Percentiles rank a stretch among this genome's conserved stretches.
Evolutionary conservation across 2,329 filamentous ascomycete species (phyloP).

Genomic region (Esteya vermicola): DNA sequence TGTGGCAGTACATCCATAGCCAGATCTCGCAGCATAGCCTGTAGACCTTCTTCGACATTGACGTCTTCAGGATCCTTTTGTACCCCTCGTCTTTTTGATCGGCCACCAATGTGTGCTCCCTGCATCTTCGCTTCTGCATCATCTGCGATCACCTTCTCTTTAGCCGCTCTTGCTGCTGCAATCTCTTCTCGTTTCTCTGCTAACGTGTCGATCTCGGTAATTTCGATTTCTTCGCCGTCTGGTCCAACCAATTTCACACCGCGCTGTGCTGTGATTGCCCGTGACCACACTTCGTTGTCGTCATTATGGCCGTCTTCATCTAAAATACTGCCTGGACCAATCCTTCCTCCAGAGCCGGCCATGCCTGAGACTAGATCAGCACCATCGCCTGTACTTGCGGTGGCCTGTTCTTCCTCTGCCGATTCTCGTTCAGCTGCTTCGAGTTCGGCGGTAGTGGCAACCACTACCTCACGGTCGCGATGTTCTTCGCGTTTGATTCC

Average conservation of each 20-base stretch:
- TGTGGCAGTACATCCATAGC: conserved; percentile 15
- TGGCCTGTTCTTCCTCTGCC: conserved; percentile 10
- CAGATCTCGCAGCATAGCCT: conserved; percentile 28
- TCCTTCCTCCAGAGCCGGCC: too few relatives aligned
- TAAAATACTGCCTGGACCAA: too few relatives aligned
- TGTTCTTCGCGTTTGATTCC: conserved; percentile 41
- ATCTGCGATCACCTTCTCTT: conserved; percentile 7
- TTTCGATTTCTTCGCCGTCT: conserved; percentile 23
- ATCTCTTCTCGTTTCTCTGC: conserved; percentile 9
- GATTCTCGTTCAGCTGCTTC: conserved; percentile 31
- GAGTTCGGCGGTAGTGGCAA: conserved; percentile 42
- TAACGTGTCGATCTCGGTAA: conserved; percentile 23
- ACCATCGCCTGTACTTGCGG: too few relatives aligned
- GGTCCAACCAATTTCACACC: conserved; percentile 28
- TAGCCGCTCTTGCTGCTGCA: background rate
- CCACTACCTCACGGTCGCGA: conserved; percentile 36
- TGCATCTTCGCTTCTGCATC: background rate
- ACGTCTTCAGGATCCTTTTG: conserved; percentile 23
- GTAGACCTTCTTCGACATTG: conserved; percentile 24
- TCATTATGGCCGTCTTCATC: conserved; percentile 14
- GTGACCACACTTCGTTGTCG: conserved; percentile 28
- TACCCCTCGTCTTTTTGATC: conserved; percentile 5
- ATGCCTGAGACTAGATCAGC: too few relatives aligned
- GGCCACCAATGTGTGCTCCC: background rate
- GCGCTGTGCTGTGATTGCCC: conserved; percentile 17